Percentiles rank a stretch among this genome's conserved stretches.
Evolutionary conservation across 345 rosid genomes (phyloP).

Genomic region (Salix dunnii): DNA sequence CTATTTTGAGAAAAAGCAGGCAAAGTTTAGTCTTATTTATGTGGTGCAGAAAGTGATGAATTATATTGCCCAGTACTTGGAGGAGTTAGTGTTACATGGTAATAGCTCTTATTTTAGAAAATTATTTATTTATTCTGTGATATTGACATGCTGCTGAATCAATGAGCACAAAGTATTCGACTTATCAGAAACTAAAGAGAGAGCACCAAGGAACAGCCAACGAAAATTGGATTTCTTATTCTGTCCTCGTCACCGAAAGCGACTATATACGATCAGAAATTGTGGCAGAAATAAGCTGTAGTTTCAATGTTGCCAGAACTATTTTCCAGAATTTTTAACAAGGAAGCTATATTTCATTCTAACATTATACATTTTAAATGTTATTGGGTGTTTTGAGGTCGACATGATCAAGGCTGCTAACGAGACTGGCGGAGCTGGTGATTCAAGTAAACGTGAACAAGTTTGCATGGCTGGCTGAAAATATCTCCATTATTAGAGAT

Average conservation of each 20-base stretch:
- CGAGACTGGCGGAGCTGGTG: neutral
- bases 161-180: neutral
- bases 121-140: neutral
- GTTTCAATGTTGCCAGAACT: neutral
- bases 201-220: neutral
- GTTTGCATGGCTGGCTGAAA: neutral
- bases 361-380: no score
- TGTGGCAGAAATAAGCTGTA: neutral
- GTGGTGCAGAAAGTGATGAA: no score
- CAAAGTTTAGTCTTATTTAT: no score
- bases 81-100: no score
- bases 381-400: neutral
- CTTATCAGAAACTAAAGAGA: neutral
- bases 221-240: neutral
- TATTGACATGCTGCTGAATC: neutral
- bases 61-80: no score
- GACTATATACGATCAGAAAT: conserved; percentile 6
- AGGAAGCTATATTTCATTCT: no score
- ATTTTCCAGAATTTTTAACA: neutral
- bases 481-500: no score
- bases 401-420: neutral
- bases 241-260: conserved; percentile 28
- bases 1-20: neutral
- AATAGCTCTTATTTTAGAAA: no score
- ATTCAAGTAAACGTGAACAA: no score